A percentile compares a stretch with the other conserved stretches of the same genome.
phyloP scores from a whole-genome alignment of 495 filamentous ascomycete genomes.

The Hypoxylon intermedium region DNA sequence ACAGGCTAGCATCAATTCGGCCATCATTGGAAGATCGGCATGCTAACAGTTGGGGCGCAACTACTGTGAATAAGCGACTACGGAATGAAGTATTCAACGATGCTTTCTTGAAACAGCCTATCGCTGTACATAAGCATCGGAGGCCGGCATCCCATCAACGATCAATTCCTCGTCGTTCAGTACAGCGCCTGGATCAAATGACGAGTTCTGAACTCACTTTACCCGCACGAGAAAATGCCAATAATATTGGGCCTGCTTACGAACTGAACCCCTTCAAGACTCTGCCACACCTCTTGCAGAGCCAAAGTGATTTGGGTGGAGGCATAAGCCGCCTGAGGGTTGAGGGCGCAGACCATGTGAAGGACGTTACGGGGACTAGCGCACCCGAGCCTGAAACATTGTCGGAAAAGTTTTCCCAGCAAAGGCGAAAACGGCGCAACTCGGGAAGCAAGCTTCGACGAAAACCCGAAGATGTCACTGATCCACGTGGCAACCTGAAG shows the following conservation, averaged over 20 bases:
- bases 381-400: conserved; percentile 62
- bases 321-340: conserved; percentile 10
- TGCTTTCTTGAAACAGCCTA: conserved; percentile 85
- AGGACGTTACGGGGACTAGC: conserved; percentile 61
- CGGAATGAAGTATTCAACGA: conserved; percentile 93
- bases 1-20: conserved; percentile 29
- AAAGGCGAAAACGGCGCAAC: conserved; percentile 67
- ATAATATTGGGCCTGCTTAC: conserved; percentile 6
- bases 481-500: conserved; percentile 72
- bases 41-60: conserved; percentile 91
- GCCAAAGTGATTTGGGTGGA: conserved; percentile 44
- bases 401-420: conserved; percentile 43
- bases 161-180: conserved; percentile 55
- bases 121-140: conserved; percentile 64
- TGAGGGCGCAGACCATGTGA: conserved; percentile 38
- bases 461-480: conserved; percentile 67
- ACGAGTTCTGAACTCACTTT: conserved; percentile 32
- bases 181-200: conserved; percentile 47
- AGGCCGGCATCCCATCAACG: conserved; percentile 66
- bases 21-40: conserved; percentile 57
- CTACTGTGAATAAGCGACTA: conserved; percentile 85
- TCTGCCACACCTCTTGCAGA: conserved; percentile 34
- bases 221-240: conserved; percentile 5
- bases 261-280: conserved; percentile 13
- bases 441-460: conserved; percentile 80